Conservation (phyloP, 306 rosid genomes). For the Cucumis sativus region Cucumber_9930_V3 NC_026656.2:20963001-20963500, state of each 20-base stretch:
- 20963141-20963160: neutral
- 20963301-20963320: constrained; percentile 26
- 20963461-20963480: constrained; percentile 36
- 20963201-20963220: neutral
- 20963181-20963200: neutral
- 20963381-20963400: constrained; percentile 38
- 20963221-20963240: neutral
- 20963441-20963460: constrained; percentile 29
- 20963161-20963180: neutral
- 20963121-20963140: neutral
- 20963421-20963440: constrained; percentile 27
- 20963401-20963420: constrained; percentile 25
- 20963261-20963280: constrained; percentile 24
- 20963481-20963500: constrained; percentile 19
- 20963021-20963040: constrained; percentile 47
- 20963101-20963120: constrained; percentile 32
- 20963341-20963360: constrained; percentile 42
- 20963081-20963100: constrained; percentile 27
- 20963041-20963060: constrained; percentile 43
- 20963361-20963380: constrained; percentile 39
- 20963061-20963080: constrained; percentile 39
- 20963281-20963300: constrained; percentile 32
- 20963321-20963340: constrained; percentile 25
- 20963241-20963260: constrained; percentile 34
- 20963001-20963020: constrained; percentile 32